These are phyloP conservation scores for Gloeostereum incarnatum DNA, from an alignment of 768 basidiomycete species.

Conservation along the genomic window DNA sequence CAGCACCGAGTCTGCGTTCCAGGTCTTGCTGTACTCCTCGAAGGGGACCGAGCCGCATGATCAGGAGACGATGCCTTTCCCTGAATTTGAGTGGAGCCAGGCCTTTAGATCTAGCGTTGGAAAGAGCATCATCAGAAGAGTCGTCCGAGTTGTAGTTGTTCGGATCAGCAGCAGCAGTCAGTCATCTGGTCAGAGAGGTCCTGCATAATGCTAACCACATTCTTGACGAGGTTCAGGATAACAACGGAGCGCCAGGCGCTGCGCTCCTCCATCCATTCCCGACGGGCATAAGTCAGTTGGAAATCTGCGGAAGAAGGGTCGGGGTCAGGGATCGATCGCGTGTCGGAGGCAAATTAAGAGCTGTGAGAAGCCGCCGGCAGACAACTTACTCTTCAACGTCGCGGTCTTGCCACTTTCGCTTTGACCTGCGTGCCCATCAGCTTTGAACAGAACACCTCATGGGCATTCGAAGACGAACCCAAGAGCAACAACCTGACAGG, in stretches of 20 bases:
- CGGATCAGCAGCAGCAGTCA: constrained; percentile 27
- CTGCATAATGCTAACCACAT: constrained; percentile 55
- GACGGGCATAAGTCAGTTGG: constrained; percentile 62
- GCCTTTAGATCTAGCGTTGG: constrained; percentile 21
- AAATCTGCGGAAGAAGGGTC: constrained; percentile 37
- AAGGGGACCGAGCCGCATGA: constrained; percentile 49
- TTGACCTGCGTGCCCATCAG: constrained; percentile 37
- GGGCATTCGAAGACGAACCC: constrained; percentile 24
- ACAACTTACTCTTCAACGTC: constrained; percentile 59
- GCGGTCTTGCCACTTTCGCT: constrained; percentile 78
- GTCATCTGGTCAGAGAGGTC: constrained; percentile 49
- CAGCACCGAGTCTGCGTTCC: constrained; percentile 51
- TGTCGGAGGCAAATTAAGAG: constrained; percentile 9
- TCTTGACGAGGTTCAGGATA: constrained; percentile 72
- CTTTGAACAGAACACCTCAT: background rate
- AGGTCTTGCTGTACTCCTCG: constrained; percentile 48
- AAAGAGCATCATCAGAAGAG: constrained; percentile 7
- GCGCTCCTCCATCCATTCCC: constrained; percentile 63
- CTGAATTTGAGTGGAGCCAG: constrained; percentile 35
- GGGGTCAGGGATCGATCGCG: background rate
- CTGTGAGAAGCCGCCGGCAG: background rate
- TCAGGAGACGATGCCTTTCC: constrained; percentile 52
- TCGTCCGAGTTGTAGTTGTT: constrained; percentile 24
- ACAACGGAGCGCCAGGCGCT: constrained; percentile 69
- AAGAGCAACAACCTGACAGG: constrained; percentile 70